Percentiles rank a stretch among this genome's conserved stretches.
phyloP scores from a whole-genome alignment of 495 filamentous ascomycete genomes.

The Chaetomium tenue region DNA sequence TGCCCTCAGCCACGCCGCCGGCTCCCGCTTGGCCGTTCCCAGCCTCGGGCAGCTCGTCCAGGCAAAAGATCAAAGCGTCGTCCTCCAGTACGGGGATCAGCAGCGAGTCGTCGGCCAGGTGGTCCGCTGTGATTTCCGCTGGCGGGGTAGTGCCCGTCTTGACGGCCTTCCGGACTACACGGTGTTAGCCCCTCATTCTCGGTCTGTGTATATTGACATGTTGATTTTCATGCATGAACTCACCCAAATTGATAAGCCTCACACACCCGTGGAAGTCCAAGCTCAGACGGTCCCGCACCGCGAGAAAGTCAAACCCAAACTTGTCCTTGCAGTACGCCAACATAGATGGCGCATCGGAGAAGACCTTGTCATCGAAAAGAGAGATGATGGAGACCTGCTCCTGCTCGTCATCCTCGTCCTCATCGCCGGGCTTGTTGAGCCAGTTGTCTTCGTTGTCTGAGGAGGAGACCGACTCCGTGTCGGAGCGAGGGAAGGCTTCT shows the following conservation, averaged over 20 bases:
- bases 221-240: conserved; percentile 17
- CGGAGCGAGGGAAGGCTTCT: conserved; percentile 27
- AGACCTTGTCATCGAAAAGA: conserved; percentile 68
- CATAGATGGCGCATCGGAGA: conserved; percentile 63
- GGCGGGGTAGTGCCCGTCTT: conserved; percentile 50
- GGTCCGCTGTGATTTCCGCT: conserved; percentile 53
- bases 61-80: conserved; percentile 76
- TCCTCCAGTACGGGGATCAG: conserved; percentile 85
- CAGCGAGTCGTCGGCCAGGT: conserved; percentile 71
- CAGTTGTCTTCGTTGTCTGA: conserved; percentile 64
- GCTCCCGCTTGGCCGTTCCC: conserved; percentile 25
- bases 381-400: conserved; percentile 60
- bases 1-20: neutral
- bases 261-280: conserved; percentile 81
- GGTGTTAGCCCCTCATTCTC: neutral
- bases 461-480: conserved; percentile 23
- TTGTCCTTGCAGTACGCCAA: conserved; percentile 68
- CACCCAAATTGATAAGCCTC: conserved; percentile 79
- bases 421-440: conserved; percentile 55
- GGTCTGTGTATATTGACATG: neutral
- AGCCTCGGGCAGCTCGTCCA: conserved; percentile 68
- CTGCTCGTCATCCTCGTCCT: conserved; percentile 56
- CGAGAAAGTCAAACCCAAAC: conserved; percentile 71
- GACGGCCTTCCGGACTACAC: conserved; percentile 42
- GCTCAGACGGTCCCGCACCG: conserved; percentile 58